Conservation (phyloP, 129 eudicot species). For the Artemisia tridentata region DNA sequence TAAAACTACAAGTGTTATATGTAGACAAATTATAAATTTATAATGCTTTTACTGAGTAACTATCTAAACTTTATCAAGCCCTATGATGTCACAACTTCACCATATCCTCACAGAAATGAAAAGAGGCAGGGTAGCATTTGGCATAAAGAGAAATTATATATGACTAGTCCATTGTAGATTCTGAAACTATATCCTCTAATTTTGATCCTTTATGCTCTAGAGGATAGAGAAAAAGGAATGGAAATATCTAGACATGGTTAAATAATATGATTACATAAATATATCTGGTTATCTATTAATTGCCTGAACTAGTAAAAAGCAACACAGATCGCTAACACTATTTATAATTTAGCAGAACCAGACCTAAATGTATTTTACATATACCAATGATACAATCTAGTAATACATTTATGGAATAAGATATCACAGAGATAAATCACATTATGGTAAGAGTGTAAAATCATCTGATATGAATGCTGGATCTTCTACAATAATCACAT, state of each 20-base stretch:
- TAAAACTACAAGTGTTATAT: background rate
- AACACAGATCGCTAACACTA: background rate
- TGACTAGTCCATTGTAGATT: background rate
- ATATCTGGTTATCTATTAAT: constrained; percentile 14
- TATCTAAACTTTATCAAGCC: background rate
- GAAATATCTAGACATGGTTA: constrained; percentile 4
- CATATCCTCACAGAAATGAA: background rate
- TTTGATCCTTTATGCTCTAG: background rate
- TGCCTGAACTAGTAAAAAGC: background rate
- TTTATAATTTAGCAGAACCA: constrained; percentile 10
- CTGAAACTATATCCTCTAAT: constrained; percentile 5
- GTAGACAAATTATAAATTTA: background rate
- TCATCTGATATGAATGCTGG: background rate
- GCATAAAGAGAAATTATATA: background rate
- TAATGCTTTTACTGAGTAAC: background rate
- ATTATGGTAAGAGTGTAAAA: background rate
- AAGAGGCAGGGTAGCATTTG: background rate
- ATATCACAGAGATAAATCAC: background rate
- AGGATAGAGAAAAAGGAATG: background rate
- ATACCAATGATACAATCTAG: no score
- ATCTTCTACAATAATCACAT: background rate
- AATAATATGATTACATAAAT: background rate
- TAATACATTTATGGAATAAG: background rate
- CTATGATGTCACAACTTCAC: background rate
- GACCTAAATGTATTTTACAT: no score